phyloP scores from a whole-genome alignment of 495 filamentous ascomycete genomes.

The Xylaria curta region DNA sequence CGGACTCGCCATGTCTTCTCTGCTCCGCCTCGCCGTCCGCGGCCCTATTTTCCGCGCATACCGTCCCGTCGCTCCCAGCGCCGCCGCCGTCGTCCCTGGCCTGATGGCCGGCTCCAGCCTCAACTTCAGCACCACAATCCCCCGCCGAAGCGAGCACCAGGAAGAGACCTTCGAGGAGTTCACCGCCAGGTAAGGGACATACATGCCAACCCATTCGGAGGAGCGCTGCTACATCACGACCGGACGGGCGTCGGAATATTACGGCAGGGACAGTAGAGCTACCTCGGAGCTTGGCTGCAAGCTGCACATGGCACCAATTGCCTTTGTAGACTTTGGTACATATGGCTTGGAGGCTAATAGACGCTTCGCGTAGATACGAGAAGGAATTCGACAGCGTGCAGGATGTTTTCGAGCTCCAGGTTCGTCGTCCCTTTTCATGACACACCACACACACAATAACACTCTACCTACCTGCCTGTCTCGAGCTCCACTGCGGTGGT shows the following conservation, averaged over 20 bases:
- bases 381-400: slow-evolving; percentile 98
- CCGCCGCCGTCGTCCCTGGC: slow-evolving; percentile 45
- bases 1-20: slow-evolving; percentile 62
- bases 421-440: slow-evolving; percentile 53
- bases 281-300: slow-evolving; percentile 18
- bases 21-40: slow-evolving; percentile 74
- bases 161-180: slow-evolving; percentile 99
- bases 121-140: slow-evolving; percentile 72
- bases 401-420: slow-evolving; percentile 99
- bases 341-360: slow-evolving; percentile 36
- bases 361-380: slow-evolving; percentile 75
- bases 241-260: slow-evolving; percentile 1
- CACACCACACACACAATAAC: neutral
- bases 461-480: neutral
- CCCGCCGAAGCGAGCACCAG: slow-evolving; percentile 65
- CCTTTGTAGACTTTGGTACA: neutral
- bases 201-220: neutral
- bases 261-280: neutral
- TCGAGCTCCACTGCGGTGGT: slow-evolving; percentile 8
- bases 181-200: slow-evolving; percentile 82
- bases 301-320: slow-evolving; percentile 41
- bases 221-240: slow-evolving; percentile 7
- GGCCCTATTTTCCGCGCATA: slow-evolving; percentile 68
- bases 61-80: slow-evolving; percentile 62
- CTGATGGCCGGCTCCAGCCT: slow-evolving; percentile 53